A percentile compares a stretch with the other conserved stretches of the same genome.
phyloP scores from a whole-genome alignment of 2,329 filamentous ascomycete species.

The Epichloe coenophiala region DNA sequence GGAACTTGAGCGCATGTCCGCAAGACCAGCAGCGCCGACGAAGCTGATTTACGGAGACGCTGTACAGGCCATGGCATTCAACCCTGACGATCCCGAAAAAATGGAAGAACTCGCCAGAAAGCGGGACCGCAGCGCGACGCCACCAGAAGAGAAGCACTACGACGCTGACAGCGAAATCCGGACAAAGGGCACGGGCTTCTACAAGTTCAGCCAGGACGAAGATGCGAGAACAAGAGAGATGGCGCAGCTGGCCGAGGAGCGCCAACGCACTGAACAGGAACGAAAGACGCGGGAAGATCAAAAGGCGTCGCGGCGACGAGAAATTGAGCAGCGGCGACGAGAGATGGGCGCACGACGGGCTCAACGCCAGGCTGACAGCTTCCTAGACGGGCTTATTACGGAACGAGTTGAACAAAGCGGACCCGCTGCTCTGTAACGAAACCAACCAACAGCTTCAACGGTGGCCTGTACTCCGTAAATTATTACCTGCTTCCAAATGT shows the following conservation, averaged over 20 bases:
- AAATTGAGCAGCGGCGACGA: slow-evolving; percentile 50
- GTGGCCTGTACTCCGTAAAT: neutral
- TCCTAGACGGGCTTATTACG: slow-evolving; percentile 48
- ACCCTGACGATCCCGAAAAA: slow-evolving; percentile 51
- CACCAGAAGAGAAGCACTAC: slow-evolving; percentile 72
- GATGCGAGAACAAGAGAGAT: slow-evolving; percentile 57
- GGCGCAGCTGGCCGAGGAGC: slow-evolving; percentile 53
- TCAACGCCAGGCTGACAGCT: slow-evolving; percentile 58
- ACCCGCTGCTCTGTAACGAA: neutral
- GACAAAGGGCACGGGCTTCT: slow-evolving; percentile 83
- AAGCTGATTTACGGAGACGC: slow-evolving; percentile 75
- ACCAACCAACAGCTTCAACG: neutral
- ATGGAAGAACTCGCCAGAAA: slow-evolving; percentile 71
- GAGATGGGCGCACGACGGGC: slow-evolving; percentile 48
- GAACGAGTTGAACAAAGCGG: neutral
- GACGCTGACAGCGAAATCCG: slow-evolving; percentile 73
- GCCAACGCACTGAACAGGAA: slow-evolving; percentile 53
- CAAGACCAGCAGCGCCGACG: slow-evolving; percentile 49
- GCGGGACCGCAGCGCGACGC: slow-evolving; percentile 67
- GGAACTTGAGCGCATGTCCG: slow-evolving; percentile 56
- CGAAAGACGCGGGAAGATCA: slow-evolving; percentile 41
- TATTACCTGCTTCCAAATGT: neutral
- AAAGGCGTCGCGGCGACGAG: slow-evolving; percentile 42
- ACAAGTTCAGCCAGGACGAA: slow-evolving; percentile 71
- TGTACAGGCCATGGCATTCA: slow-evolving; percentile 73